These are phyloP conservation scores for Rehmannia glutinosa DNA, from an alignment of 257 asterid genomes.

Conservation along the genomic window DNA sequence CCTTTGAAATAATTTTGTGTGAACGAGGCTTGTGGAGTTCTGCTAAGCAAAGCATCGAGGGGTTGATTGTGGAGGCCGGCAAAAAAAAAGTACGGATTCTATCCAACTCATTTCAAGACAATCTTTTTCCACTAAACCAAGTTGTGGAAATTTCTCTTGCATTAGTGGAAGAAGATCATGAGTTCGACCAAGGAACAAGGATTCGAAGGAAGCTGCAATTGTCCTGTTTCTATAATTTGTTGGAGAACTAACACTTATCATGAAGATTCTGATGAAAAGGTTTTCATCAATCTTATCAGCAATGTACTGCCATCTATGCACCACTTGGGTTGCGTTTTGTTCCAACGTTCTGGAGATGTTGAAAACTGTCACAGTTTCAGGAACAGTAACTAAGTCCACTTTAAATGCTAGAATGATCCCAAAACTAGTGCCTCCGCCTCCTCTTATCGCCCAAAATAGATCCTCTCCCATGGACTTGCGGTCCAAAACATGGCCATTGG, in stretches of 20 bases:
- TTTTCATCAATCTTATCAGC: slow-evolving; percentile 37
- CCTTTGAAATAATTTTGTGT: not conserved
- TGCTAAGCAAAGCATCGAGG: slow-evolving; percentile 7
- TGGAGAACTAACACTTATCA: slow-evolving; percentile 6
- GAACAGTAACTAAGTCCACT: slow-evolving; percentile 25
- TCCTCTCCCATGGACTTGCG: slow-evolving; percentile 47
- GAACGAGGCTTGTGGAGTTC: not conserved
- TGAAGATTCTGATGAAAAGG: slow-evolving; percentile 23
- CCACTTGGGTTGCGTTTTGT: slow-evolving; percentile 37
- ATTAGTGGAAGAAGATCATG: slow-evolving; percentile 12
- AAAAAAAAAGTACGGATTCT: slow-evolving; percentile 9
- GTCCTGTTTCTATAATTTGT: slow-evolving; percentile 5
- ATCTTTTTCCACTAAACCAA: slow-evolving; percentile 3
- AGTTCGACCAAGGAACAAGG: slow-evolving; percentile 10
- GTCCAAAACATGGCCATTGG: slow-evolving; percentile 25
- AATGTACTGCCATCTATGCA: slow-evolving; percentile 38
- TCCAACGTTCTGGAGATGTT: slow-evolving; percentile 24
- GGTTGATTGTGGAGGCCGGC: not conserved
- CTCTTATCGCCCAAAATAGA: slow-evolving; percentile 51
- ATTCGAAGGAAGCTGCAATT: not conserved
- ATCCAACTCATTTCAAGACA: slow-evolving; percentile 27
- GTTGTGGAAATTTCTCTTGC: slow-evolving; percentile 23
- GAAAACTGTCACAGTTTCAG: slow-evolving; percentile 34
- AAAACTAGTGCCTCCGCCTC: slow-evolving; percentile 46
- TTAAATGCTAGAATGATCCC: slow-evolving; percentile 38